These are phyloP conservation scores for Aethionema arabicum DNA, from an alignment of 345 rosid genomes.

Conservation along the genomic window DNA sequence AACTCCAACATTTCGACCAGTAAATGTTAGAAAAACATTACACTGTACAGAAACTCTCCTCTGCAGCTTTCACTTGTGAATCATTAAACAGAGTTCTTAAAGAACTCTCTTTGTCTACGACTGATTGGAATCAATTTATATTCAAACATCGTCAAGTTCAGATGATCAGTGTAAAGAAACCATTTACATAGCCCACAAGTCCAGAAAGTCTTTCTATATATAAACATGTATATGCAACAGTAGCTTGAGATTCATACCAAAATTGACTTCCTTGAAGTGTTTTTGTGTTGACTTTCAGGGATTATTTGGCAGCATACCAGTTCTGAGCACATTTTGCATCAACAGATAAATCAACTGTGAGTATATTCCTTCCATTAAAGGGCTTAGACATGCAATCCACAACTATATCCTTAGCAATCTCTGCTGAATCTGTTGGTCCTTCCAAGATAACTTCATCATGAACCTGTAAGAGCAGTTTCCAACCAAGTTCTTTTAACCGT, in stretches of 20 bases:
- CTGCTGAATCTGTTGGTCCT: constrained; percentile 90
- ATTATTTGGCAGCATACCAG: constrained; percentile 90
- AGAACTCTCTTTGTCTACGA: too few relatives aligned
- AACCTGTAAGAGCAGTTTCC: constrained; percentile 93
- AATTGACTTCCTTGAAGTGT: neutral
- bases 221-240: constrained; percentile 12
- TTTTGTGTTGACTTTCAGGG: neutral
- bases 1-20: constrained; percentile 63
- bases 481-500: constrained; percentile 67
- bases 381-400: constrained; percentile 91
- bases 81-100: neutral
- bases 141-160: constrained; percentile 21
- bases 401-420: constrained; percentile 74
- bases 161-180: constrained; percentile 11
- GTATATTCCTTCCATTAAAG: constrained; percentile 68
- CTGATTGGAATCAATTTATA: too few relatives aligned
- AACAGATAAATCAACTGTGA: constrained; percentile 72
- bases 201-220: constrained; percentile 8
- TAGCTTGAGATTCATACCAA: neutral
- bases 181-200: constrained; percentile 23
- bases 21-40: constrained; percentile 18
- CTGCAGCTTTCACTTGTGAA: constrained; percentile 24
- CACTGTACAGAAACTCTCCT: constrained; percentile 26
- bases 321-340: constrained; percentile 92
- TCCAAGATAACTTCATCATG: constrained; percentile 98